A percentile compares a stretch with the other conserved stretches of the same genome.
Evolutionary conservation across 2,329 filamentous ascomycete species (phyloP).

Genomic region (Zymoseptoria ardabiliae): DNA sequence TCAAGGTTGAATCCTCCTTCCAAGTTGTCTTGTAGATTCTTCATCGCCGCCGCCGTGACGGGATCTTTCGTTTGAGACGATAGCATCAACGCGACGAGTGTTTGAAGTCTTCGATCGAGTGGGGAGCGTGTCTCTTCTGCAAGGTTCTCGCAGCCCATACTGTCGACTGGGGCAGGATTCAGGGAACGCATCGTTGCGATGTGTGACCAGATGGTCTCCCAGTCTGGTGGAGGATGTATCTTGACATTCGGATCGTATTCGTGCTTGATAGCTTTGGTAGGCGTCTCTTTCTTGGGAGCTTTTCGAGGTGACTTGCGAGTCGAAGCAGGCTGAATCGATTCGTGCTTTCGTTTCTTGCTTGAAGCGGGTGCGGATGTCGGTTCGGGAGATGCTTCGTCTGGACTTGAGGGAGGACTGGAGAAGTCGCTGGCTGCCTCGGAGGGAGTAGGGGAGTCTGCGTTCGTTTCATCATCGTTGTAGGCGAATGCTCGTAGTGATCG

Average conservation of each 20-base stretch:
- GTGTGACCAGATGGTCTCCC: constrained; percentile 72
- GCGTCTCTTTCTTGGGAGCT: constrained; percentile 20
- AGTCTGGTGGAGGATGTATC: constrained; percentile 59
- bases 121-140: constrained; percentile 48
- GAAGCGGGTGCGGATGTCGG: neutral
- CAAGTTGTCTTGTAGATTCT: constrained; percentile 66
- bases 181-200: constrained; percentile 71
- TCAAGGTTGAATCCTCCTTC: constrained; percentile 61
- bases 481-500: constrained; percentile 19
- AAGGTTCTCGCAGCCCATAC: constrained; percentile 86
- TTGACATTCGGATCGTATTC: constrained; percentile 21
- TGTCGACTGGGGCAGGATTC: constrained; percentile 79
- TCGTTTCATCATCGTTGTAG: constrained; percentile 5
- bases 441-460: neutral
- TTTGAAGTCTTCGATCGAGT: constrained; percentile 69
- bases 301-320: constrained; percentile 25
- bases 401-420: constrained; percentile 11
- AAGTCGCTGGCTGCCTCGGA: constrained; percentile 11
- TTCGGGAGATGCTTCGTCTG: constrained; percentile 1
- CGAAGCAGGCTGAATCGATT: constrained; percentile 7
- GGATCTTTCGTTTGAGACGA: constrained; percentile 92
- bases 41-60: constrained; percentile 77
- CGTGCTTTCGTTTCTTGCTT: constrained; percentile 21
- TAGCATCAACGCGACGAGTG: constrained; percentile 80
- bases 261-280: constrained; percentile 30